Evolutionary conservation across 2,329 filamentous ascomycete genomes (phyloP), one percentile per base, ranked within the genome.

Genomic region (Alternaria sp.): DNA sequence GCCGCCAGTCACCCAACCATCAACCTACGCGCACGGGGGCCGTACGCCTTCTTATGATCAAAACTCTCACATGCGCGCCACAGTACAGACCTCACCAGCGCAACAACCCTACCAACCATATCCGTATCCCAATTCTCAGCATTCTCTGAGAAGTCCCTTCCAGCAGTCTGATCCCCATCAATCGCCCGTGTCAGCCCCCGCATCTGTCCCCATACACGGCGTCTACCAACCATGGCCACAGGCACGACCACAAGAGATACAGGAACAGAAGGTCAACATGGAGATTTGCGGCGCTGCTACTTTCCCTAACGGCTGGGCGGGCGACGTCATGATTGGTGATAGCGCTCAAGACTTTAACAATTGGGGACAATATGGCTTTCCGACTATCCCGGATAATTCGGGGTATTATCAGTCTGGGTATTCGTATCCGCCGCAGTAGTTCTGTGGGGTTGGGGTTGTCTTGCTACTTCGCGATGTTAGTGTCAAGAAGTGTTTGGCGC

Each of bases 251-350:
- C 33, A 44, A 2, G 58, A 63, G 5, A 6, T 63, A n/a, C 50
- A 50, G 44, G 56, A 50, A n/a, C 43, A 33, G 3, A 59, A 44
- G 21, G 37, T 49, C 11, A 57, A 33, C 2, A 63, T 63, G 45
- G 60, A 63, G 23, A 47, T 53, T 2, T 50, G 45, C 2, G 60
- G 60, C 1, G 30, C 49, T 6, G 43, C 55, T 8, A 60, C 60
- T 4, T 60, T 63, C n/a, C 11, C 8, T 1, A 54, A 60, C 3
- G 59, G 47, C 21, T 63, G 47, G 26, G 45, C 33, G 6, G 44
- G 14, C 3, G n/a, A 50, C 0, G 33, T 44, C n/a, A 63, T 63
- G 44, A 28, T 47, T 4, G 56, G 54, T 28, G 58, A 60, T 18
- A 28, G 45, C n/a, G 51, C 53, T 6, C 51, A 49, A 0, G 15